Conservation (phyloP, 23 red algal genomes). For the Agarophyton chilense region DNA sequence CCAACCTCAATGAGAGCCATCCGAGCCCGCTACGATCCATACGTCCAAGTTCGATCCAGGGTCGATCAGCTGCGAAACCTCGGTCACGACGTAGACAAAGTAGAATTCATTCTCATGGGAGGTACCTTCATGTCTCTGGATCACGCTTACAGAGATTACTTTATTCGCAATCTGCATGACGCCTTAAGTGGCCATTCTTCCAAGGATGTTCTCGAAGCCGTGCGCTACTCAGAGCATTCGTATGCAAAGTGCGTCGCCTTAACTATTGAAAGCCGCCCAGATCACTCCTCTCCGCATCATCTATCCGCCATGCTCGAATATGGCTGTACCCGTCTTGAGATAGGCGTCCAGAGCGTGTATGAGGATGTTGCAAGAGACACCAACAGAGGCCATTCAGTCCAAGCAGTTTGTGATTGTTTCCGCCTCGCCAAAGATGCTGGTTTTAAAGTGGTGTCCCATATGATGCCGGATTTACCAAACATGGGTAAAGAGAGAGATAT, state of each 20-base stretch:
- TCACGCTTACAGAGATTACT: constrained; percentile 92
- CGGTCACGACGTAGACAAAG: constrained; percentile 96
- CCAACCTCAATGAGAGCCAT: constrained; percentile 99
- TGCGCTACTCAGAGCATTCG: constrained; percentile 83
- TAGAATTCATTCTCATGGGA: constrained; percentile 99
- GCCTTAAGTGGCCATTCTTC: constrained; percentile 92
- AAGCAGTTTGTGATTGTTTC: constrained; percentile 96
- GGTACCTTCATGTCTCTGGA: constrained; percentile 98
- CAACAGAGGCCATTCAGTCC: constrained; percentile 96
- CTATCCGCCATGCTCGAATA: constrained; percentile 96
- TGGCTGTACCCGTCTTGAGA: constrained; percentile 97
- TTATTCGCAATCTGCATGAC: constrained; percentile 97
- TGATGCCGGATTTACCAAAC: constrained; percentile 99
- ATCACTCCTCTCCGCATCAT: constrained; percentile 92
- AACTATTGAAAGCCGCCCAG: constrained; percentile 98
- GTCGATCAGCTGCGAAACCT: constrained; percentile 88
- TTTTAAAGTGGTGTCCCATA: constrained; percentile 96
- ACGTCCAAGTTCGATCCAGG: constrained; percentile 93
- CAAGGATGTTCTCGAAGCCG: constrained; percentile 84
- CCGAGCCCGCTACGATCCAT: constrained; percentile 96
- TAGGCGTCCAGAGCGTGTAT: constrained; percentile 98
- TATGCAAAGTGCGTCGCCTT: constrained; percentile 88
- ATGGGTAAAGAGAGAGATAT: constrained; percentile 97
- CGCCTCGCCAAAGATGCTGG: constrained; percentile 96
- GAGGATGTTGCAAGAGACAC: constrained; percentile 97